Evolutionary conservation across 129 eudicot genomes (phyloP).

Genomic region (Helianthus annuus): HanXRQr2.0-SUNRISE NC_035446.2:56985003-56985502

Average conservation of each 20-base stretch:
- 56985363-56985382: constrained; percentile 41
- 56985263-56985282: constrained; percentile 65
- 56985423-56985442: constrained; percentile 25
- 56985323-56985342: neutral
- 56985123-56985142: too few species aligned
- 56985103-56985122: too few species aligned
- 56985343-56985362: neutral
- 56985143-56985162: too few species aligned
- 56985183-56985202: too few species aligned
- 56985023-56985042: too few species aligned
- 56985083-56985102: too few species aligned
- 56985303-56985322: neutral
- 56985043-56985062: too few species aligned
- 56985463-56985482: constrained; percentile 30
- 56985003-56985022: neutral
- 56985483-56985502: constrained; percentile 55
- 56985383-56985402: constrained; percentile 50
- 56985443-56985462: constrained; percentile 25
- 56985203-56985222: too few species aligned
- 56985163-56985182: too few species aligned
- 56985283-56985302: neutral
- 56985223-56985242: too few species aligned
- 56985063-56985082: too few species aligned
- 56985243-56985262: constrained; percentile 31
- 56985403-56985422: constrained; percentile 45